Conservation (phyloP, 164 flowering plant species). For the Stephania japonica region DNA sequence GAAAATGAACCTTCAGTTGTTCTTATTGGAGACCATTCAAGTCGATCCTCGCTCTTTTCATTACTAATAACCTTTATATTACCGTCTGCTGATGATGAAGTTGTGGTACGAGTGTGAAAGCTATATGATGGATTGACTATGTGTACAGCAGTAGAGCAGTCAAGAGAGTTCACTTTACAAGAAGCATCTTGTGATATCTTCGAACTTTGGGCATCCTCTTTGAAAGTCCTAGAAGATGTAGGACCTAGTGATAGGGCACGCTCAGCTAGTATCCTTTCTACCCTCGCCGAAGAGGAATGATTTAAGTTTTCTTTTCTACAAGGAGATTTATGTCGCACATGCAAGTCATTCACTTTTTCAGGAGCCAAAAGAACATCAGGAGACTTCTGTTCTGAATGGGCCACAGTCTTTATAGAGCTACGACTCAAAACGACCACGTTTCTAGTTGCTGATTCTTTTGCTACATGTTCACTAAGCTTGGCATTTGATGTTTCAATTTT, state of each 20-base stretch:
- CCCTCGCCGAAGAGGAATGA: conserved; percentile 8
- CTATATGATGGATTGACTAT: conserved; percentile 6
- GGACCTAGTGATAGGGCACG: conserved; percentile 3
- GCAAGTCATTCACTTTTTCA: conserved; percentile 10
- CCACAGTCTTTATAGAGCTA: not conserved
- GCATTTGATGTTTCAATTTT: conserved; percentile 5
- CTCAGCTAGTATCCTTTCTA: conserved; percentile 2
- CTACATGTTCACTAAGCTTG: conserved; percentile 8
- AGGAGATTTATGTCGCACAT: conserved; percentile 9
- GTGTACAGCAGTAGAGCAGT: not conserved
- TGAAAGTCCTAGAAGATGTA: conserved; percentile 14
- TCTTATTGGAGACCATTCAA: conserved; percentile 14
- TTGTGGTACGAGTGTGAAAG: conserved; percentile 6
- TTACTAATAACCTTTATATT: conserved; percentile 23
- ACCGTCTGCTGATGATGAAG: conserved; percentile 11
- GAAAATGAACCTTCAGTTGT: conserved; percentile 14
- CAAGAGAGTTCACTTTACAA: conserved; percentile 1
- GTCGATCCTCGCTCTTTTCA: conserved; percentile 24
- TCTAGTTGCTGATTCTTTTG: conserved; percentile 12
- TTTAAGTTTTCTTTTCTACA: conserved; percentile 12
- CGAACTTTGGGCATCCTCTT: conserved; percentile 18
- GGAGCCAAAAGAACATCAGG: conserved; percentile 5
- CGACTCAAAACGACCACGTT: conserved; percentile 2
- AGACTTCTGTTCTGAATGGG: conserved; percentile 2
- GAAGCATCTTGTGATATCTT: conserved; percentile 9